Evolutionary conservation across 2,329 filamentous ascomycete genomes (phyloP).

Genomic region (Juglanconis oblonga): DNA sequence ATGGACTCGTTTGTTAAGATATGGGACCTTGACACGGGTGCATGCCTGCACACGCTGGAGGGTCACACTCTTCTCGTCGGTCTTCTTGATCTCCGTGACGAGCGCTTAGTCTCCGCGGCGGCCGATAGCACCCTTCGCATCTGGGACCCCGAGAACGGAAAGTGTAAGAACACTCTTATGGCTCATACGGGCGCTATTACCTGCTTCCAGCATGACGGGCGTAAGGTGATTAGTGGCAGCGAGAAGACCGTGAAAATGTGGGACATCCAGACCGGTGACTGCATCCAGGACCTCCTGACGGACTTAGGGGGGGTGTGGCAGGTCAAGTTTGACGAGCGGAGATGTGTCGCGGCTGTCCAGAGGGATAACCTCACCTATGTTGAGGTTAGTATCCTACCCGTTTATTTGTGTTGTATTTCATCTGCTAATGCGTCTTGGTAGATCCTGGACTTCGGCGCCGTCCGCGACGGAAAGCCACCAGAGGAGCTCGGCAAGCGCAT

Average conservation of each 20-base stretch:
- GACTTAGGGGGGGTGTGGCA: constrained; percentile 98
- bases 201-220: constrained; percentile 95
- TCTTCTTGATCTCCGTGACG: constrained; percentile 82
- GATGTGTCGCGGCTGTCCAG: constrained; percentile 95
- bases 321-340: constrained; percentile 92
- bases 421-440: constrained; percentile 38
- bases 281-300: constrained; percentile 86
- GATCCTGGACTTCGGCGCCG: constrained; percentile 96
- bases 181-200: constrained; percentile 97
- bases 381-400: constrained; percentile 62
- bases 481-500: constrained; percentile 78
- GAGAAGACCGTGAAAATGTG: constrained; percentile 98
- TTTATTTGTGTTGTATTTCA: constrained; percentile 5
- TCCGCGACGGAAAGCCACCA: constrained; percentile 78
- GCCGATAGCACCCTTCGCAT: constrained; percentile 94
- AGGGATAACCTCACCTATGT: constrained; percentile 90
- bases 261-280: constrained; percentile 90
- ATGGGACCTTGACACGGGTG: constrained; percentile 87
- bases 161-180: constrained; percentile 84
- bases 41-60: constrained; percentile 84
- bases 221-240: constrained; percentile 94
- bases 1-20: constrained; percentile 99
- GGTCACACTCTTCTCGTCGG: constrained; percentile 92
- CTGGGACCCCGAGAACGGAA: constrained; percentile 92
- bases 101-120: constrained; percentile 88